Base-by-base conservation (phyloP, 371 early-diverging fungal genomes). In the Quaeritorhiza haematococci region DNA sequence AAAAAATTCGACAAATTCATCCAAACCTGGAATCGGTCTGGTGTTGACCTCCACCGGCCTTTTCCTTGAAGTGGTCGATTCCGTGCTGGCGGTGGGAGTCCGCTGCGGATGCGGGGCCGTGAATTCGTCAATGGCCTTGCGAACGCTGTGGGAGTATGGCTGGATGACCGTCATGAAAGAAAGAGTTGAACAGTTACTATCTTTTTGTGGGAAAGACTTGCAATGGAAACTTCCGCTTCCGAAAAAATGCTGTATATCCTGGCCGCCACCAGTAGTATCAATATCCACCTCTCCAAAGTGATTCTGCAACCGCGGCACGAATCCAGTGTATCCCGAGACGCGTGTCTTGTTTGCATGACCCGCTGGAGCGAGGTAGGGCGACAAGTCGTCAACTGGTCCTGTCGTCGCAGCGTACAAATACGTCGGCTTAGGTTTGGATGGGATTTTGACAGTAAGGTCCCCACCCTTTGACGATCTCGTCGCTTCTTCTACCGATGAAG, bases 251-350 rank as follows among this genome's bases (percentile, higher is more conserved):
- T n/a, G n/a, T n/a, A n/a, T n/a, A n/a, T n/a, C n/a, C n/a, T n/a
- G n/a, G n/a, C n/a, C n/a, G n/a, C n/a, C n/a, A n/a, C n/a, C n/a
- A n/a, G n/a, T n/a, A n/a, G n/a, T n/a, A n/a, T n/a, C n/a, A 32
- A 24, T 21, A 7, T 33, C n/a, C 60, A 75, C 76, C 73, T 77
- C 75, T 15, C 78, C 78, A 73, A 74, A 77, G 52, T 77, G 71
- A 51, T 77, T 73, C 59, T 74, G 73, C 45, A 75, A 55, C 34
- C 74, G 58, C 13, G 78, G 75, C 19, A 78, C 78, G 58, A 69
- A 74, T 2, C 79, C 79, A 42, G 75, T 75, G 61, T 78, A 78
- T 1, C 79, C 79, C 3, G 64, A 61, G 53, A 75, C 67, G 46
- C 74, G 75, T 1, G 73, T 74, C 56, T 73, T 75, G 49, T 69